A percentile compares a stretch with the other conserved stretches of the same genome.
These are phyloP conservation scores for Pelargonium australe DNA, from an alignment of 441 rosid genomes.

Conservation along the genomic window DNA sequence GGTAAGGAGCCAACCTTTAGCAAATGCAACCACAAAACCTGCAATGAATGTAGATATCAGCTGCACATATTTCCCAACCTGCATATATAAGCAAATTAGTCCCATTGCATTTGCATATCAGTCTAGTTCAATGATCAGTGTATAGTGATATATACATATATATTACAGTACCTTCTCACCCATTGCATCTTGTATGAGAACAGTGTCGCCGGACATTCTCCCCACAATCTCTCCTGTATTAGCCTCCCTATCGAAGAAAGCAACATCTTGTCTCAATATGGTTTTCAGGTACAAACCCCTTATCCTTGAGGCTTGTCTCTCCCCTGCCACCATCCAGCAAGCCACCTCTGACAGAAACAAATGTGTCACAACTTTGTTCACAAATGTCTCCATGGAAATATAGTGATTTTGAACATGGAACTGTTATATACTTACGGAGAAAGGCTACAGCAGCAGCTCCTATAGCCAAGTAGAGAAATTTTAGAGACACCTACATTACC, in stretches of 20 bases:
- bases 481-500: constrained; percentile 41
- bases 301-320: constrained; percentile 63
- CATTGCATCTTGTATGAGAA: constrained; percentile 80
- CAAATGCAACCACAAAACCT: constrained; percentile 54
- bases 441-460: constrained; percentile 48
- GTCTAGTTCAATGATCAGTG: no score
- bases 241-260: constrained; percentile 67
- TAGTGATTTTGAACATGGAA: neutral
- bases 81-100: neutral
- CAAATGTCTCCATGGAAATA: neutral
- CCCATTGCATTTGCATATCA: no score
- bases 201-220: constrained; percentile 78
- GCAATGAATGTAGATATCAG: constrained; percentile 51
- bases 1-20: constrained; percentile 52
- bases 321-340: constrained; percentile 85
- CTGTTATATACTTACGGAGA: constrained; percentile 48
- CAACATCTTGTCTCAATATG: constrained; percentile 69
- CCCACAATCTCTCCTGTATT: constrained; percentile 70
- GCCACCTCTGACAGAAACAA: constrained; percentile 50
- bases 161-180: constrained; percentile 60
- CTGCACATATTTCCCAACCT: constrained; percentile 77
- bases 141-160: no score
- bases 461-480: constrained; percentile 48
- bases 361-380: neutral
- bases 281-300: constrained; percentile 61